A percentile compares a stretch with the other conserved stretches of the same genome.
These are phyloP conservation scores for Fusarium acutatum DNA, from an alignment of 2,329 filamentous ascomycete genomes.

Conservation along the genomic window DNA sequence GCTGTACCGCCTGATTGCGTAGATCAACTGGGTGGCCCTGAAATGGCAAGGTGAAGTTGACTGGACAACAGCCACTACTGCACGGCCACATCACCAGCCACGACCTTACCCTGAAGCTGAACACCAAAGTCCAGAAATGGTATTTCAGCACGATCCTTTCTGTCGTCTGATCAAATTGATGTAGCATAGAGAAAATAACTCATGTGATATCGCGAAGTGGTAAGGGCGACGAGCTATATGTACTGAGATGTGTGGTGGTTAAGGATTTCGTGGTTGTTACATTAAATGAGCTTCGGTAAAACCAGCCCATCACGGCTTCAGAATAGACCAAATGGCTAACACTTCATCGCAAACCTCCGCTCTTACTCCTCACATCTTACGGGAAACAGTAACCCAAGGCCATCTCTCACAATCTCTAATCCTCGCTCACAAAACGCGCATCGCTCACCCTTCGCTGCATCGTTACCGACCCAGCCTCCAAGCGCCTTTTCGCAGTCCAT, in stretches of 20 bases:
- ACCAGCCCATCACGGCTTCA: neutral
- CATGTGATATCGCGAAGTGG: rapidly evolving
- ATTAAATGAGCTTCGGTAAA: neutral
- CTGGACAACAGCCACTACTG: neutral
- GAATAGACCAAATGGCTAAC: neutral
- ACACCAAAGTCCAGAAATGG: rapidly evolving
- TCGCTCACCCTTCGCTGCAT: neutral
- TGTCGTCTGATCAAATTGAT: neutral
- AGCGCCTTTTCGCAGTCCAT: neutral
- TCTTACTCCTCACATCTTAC: neutral
- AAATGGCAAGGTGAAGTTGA: neutral
- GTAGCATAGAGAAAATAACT: neutral
- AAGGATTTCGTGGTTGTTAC: rapidly evolving
- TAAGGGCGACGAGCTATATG: rapidly evolving
- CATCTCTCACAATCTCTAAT: neutral
- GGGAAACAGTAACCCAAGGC: neutral
- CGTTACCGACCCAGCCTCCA: neutral
- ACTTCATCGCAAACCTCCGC: no score
- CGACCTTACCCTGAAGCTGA: neutral
- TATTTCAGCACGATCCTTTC: neutral
- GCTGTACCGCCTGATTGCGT: neutral
- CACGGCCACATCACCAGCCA: neutral
- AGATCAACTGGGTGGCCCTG: neutral
- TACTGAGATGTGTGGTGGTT: no score
- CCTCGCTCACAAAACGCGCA: neutral